phyloP scores from a whole-genome alignment of 2,329 filamentous ascomycete genomes.

The Madurella mycetomatis region DNA sequence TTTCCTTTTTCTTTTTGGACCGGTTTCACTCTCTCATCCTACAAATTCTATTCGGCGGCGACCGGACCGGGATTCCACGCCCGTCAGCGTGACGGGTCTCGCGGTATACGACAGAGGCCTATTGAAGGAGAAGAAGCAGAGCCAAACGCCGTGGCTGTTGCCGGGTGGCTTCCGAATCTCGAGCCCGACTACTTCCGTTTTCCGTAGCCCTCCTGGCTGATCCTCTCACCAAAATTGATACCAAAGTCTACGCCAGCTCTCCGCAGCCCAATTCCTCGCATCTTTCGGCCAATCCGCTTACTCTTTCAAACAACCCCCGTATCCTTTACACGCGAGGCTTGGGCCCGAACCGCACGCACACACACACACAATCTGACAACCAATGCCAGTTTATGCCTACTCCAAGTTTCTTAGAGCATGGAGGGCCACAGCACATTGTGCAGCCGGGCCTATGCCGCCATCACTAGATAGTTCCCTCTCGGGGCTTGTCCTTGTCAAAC shows the following conservation, averaged over 20 bases:
- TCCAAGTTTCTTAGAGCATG: slow-evolving; percentile 6
- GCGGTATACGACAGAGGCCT: neutral
- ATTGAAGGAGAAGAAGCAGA: neutral
- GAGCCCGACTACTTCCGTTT: neutral
- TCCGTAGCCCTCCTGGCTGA: neutral
- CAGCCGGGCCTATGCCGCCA: slow-evolving; percentile 1
- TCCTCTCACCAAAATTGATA: neutral
- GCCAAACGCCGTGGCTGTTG: neutral
- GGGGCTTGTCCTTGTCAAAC: slow-evolving; percentile 7
- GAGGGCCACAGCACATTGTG: slow-evolving; percentile 2
- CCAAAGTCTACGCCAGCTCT: slow-evolving; percentile 5
- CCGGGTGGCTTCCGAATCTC: neutral
- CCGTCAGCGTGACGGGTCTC: neutral
- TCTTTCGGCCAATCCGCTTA: slow-evolving; percentile 10
- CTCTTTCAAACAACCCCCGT: slow-evolving; percentile 8
- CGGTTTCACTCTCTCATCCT: slow-evolving; percentile 36
- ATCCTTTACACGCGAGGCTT: slow-evolving; percentile 10
- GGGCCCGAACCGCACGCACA: slow-evolving; percentile 2
- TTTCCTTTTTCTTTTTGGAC: slow-evolving; percentile 28
- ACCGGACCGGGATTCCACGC: slow-evolving; percentile 7
- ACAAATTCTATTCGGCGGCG: slow-evolving; percentile 21
- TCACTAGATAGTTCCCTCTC: slow-evolving; percentile 7
- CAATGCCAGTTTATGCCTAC: slow-evolving; percentile 11
- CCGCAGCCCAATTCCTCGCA: slow-evolving; percentile 11
- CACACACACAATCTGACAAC: slow-evolving; percentile 10